phyloP scores from a whole-genome alignment of 148 eudicot genomes.

The Vaccinium macrocarpon region DNA sequence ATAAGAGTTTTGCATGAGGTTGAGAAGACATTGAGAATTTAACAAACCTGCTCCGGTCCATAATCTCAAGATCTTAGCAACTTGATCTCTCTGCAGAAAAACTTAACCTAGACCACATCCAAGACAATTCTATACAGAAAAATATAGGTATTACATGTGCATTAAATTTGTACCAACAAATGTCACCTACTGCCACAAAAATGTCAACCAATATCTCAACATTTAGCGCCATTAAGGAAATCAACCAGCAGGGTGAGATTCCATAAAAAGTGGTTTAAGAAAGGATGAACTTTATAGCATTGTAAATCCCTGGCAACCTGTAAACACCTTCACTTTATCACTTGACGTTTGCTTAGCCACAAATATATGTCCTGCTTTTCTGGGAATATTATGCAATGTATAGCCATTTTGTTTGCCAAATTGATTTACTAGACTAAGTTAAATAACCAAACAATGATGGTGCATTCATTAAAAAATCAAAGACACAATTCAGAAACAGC shows the following conservation, averaged over 20 bases:
- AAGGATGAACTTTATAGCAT: neutral
- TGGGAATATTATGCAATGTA: neutral
- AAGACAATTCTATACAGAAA: neutral
- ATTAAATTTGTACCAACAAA: neutral
- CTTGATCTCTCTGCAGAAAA: neutral
- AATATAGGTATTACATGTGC: neutral
- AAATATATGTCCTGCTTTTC: neutral
- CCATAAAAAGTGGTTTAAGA: neutral
- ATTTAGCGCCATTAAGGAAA: neutral
- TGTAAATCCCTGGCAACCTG: neutral
- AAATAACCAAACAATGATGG: neutral
- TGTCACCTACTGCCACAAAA: neutral
- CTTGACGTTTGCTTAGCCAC: neutral
- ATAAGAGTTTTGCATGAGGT: neutral
- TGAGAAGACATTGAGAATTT: neutral
- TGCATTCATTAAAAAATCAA: neutral
- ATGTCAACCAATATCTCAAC: neutral
- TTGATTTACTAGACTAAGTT: neutral
- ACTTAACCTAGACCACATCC: neutral
- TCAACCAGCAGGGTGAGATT: constrained; percentile 8
- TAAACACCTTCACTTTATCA: constrained; percentile 2
- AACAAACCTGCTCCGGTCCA: neutral
- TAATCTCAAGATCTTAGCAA: neutral
- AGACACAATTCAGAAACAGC: neutral
- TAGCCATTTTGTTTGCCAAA: neutral